Evolutionary conservation across 2,329 filamentous ascomycete genomes (phyloP).

Genomic region (Fusarium humuli): DNA sequence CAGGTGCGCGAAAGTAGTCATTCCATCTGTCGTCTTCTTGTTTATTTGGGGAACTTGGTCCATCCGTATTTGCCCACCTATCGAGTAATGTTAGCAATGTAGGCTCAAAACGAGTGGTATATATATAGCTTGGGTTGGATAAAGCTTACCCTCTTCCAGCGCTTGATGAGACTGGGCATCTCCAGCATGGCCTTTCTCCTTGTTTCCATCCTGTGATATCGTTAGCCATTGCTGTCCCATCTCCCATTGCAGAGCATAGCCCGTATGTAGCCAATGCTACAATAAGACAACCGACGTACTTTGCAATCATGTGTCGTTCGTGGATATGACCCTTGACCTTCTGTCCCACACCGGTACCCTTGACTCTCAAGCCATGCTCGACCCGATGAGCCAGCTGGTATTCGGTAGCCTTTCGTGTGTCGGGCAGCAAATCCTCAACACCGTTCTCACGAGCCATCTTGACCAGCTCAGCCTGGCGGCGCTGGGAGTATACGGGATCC

Average conservation of each 20-base stretch:
- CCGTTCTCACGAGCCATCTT: conserved; percentile 84
- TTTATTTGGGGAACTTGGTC: conserved; percentile 69
- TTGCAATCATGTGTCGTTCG: conserved; percentile 85
- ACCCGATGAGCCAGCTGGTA: conserved; percentile 76
- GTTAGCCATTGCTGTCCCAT: conserved; percentile 33
- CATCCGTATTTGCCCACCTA: conserved; percentile 67
- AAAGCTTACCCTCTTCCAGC: conserved; percentile 85
- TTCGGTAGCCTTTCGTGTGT: conserved; percentile 79
- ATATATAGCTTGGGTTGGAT: not conserved
- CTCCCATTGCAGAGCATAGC: not conserved
- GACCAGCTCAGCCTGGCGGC: conserved; percentile 90
- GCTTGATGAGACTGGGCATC: conserved; percentile 91
- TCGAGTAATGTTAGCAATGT: conserved; percentile 50
- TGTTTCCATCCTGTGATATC: conserved; percentile 76
- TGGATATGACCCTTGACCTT: conserved; percentile 94
- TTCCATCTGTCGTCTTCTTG: conserved; percentile 33
- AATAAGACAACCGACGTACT: conserved; percentile 61
- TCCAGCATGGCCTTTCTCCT: conserved; percentile 91
- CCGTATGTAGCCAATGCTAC: not conserved
- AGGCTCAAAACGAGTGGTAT: not conserved
- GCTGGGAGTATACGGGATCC: conserved; percentile 82
- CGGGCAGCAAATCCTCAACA: conserved; percentile 83
- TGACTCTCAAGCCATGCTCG: conserved; percentile 84
- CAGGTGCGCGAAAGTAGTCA: conserved; percentile 40
- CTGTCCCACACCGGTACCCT: conserved; percentile 92